Evolutionary conservation across 176 grass and related monocot species (phyloP).

Genomic region (Raddia distichophylla): DNA sequence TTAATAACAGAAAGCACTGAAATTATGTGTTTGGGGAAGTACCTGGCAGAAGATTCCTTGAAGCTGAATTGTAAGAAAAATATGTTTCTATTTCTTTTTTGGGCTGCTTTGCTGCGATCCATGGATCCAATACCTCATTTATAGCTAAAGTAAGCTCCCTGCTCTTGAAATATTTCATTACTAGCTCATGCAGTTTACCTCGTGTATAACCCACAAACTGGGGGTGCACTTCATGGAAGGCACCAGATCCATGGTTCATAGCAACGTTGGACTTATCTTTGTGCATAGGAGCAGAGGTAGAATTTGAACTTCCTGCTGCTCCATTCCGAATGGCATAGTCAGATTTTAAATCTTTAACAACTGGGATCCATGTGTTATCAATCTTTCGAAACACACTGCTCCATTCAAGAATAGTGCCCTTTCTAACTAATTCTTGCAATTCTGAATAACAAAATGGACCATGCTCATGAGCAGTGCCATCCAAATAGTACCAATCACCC

Average conservation of each 20-base stretch:
- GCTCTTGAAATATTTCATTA: conserved; percentile 98
- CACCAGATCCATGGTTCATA: conserved; percentile 47
- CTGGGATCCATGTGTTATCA: conserved; percentile 95
- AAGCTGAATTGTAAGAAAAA: conserved; percentile 63
- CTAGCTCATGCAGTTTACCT: conserved; percentile 94
- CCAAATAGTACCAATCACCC: conserved; percentile 90
- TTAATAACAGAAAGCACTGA: conserved; percentile 12
- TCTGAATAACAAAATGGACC: conserved; percentile 88
- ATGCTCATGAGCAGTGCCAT: conserved; percentile 87
- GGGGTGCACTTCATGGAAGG: conserved; percentile 76
- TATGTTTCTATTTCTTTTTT: conserved; percentile 89
- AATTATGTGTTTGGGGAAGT: conserved; percentile 35
- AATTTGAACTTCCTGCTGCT: conserved; percentile 37
- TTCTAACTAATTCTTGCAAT: conserved; percentile 80
- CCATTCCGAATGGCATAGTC: conserved; percentile 36
- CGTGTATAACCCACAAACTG: conserved; percentile 89
- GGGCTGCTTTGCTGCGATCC: conserved; percentile 90
- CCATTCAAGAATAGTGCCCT: conserved; percentile 69
- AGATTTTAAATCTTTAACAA: conserved; percentile 64
- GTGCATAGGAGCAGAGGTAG: conserved; percentile 36
- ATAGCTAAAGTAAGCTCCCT: conserved; percentile 94
- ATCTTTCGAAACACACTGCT: conserved; percentile 91
- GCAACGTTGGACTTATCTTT: conserved; percentile 30
- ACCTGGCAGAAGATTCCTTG: conserved; percentile 61
- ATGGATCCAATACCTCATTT: conserved; percentile 99